Percentiles rank a stretch among this genome's conserved stretches.
Conservation (phyloP, 1,284 basidiomycete genomes). For the Athelia sp. region DNA sequence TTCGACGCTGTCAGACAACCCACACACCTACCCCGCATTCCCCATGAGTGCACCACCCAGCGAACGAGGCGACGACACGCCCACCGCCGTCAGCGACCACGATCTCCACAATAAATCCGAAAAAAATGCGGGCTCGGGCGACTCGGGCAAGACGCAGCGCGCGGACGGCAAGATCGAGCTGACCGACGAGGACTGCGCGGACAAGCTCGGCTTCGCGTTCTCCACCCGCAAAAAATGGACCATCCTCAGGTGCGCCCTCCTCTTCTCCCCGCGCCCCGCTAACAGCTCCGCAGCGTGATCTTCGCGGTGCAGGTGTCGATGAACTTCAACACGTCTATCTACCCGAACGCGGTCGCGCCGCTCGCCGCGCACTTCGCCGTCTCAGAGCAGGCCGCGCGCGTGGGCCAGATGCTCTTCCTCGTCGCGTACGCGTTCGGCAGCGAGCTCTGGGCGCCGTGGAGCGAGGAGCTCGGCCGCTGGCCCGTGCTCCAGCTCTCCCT, state of each 20-base stretch:
- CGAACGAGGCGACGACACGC: no score
- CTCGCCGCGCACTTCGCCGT: constrained; percentile 11
- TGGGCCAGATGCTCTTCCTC: constrained; percentile 15
- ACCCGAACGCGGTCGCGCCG: constrained; percentile 10
- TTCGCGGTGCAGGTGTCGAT: constrained; percentile 15
- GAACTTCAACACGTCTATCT: constrained; percentile 15
- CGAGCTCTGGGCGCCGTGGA: constrained; percentile 16
- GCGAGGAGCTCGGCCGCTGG: constrained; percentile 14
- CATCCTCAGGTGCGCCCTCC: constrained; percentile 5
- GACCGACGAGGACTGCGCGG: constrained; percentile 9
- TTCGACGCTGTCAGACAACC: no score
- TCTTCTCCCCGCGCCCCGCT: no score
- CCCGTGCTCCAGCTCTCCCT: constrained; percentile 13
- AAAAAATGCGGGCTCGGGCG: no score
- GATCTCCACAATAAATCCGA: no score
- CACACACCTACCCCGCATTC: no score
- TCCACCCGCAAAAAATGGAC: constrained; percentile 13
- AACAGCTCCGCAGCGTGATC: constrained; percentile 6
- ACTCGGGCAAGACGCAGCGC: no score
- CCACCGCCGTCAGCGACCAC: no score
- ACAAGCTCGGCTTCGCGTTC: constrained; percentile 13
- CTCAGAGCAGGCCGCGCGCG: constrained; percentile 8
- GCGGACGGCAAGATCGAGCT: constrained; percentile 11
- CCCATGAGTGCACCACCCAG: no score
- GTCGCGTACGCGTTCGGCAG: constrained; percentile 14